Conservation (phyloP, 805 yeast genomes). For the Starmerella kuoi region DNA sequence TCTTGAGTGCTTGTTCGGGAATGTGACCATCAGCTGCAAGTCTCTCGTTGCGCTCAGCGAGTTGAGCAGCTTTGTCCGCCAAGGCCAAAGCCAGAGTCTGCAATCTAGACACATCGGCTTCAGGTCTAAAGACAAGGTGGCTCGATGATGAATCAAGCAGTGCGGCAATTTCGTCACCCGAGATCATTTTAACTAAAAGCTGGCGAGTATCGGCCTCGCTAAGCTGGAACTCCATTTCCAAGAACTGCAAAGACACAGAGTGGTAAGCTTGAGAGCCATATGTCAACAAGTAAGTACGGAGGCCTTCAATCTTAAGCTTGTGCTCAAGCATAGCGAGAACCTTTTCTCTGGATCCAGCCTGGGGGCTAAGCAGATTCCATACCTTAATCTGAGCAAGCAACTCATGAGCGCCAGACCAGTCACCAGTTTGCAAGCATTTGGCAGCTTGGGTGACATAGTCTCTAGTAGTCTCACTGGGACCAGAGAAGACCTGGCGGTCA, state of each 20-base stretch:
- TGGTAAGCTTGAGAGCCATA: constrained; percentile 58
- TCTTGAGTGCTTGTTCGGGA: constrained; percentile 19
- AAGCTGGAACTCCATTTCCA: constrained; percentile 57
- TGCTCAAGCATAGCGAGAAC: constrained; percentile 46
- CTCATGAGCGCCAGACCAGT: constrained; percentile 70
- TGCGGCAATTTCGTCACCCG: constrained; percentile 65
- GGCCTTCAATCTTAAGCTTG: constrained; percentile 78
- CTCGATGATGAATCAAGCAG: constrained; percentile 54
- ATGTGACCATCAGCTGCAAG: constrained; percentile 65
- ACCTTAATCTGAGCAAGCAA: constrained; percentile 65
- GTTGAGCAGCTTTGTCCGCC: constrained; percentile 65
- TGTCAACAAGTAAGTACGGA: constrained; percentile 83
- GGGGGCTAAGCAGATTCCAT: constrained; percentile 71
- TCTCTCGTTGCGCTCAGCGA: constrained; percentile 76
- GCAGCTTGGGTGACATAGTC: constrained; percentile 92
- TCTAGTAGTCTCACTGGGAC: constrained; percentile 94
- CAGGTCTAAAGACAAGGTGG: constrained; percentile 56
- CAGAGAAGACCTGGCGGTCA: constrained; percentile 88
- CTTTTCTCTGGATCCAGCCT: constrained; percentile 42
- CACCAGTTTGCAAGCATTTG: constrained; percentile 72
- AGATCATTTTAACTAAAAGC: constrained; percentile 62
- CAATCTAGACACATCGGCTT: constrained; percentile 68
- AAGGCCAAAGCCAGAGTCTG: constrained; percentile 78
- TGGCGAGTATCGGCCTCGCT: constrained; percentile 44
- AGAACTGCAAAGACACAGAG: constrained; percentile 54